Percentiles rank a stretch among this genome's conserved stretches.
Conservation (phyloP, 495 filamentous ascomycete genomes). For the Trypethelium eluteriae region DNA sequence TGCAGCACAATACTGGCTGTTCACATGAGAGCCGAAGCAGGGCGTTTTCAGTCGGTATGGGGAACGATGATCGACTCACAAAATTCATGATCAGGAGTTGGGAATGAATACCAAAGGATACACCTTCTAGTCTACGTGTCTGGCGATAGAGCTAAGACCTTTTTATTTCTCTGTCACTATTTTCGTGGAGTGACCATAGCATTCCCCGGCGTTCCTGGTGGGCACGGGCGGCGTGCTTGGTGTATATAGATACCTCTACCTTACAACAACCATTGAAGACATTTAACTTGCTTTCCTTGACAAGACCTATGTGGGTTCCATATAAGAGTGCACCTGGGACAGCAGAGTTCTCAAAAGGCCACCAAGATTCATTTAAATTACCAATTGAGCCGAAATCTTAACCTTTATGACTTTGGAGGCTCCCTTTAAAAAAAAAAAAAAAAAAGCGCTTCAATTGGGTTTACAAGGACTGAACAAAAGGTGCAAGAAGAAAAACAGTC, state of each 20-base stretch:
- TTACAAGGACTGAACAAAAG: too few relatives aligned
- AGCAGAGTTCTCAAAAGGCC: too few relatives aligned
- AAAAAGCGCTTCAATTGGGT: too few relatives aligned
- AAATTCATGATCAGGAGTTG: neutral
- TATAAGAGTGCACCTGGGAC: too few relatives aligned
- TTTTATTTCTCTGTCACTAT: conserved; percentile 2
- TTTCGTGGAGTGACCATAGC: neutral
- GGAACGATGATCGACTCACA: neutral
- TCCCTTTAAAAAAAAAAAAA: too few relatives aligned
- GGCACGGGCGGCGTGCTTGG: neutral
- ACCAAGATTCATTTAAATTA: too few relatives aligned
- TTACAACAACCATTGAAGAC: neutral
- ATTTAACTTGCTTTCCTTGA: neutral
- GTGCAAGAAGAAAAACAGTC: too few relatives aligned
- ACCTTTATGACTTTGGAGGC: too few relatives aligned
- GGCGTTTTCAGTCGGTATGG: neutral
- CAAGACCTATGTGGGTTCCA: too few relatives aligned
- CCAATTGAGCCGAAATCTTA: too few relatives aligned
- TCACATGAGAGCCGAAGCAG: conserved; percentile 11
- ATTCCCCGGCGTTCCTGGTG: conserved; percentile 6
- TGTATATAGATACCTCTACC: conserved; percentile 9
- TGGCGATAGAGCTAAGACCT: neutral
- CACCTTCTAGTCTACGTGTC: neutral
- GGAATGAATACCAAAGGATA: neutral
- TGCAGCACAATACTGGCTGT: conserved; percentile 61